phyloP scores from a whole-genome alignment of 2,329 filamentous ascomycete genomes.

The Mycosphaerelloides madeirae region DNA sequence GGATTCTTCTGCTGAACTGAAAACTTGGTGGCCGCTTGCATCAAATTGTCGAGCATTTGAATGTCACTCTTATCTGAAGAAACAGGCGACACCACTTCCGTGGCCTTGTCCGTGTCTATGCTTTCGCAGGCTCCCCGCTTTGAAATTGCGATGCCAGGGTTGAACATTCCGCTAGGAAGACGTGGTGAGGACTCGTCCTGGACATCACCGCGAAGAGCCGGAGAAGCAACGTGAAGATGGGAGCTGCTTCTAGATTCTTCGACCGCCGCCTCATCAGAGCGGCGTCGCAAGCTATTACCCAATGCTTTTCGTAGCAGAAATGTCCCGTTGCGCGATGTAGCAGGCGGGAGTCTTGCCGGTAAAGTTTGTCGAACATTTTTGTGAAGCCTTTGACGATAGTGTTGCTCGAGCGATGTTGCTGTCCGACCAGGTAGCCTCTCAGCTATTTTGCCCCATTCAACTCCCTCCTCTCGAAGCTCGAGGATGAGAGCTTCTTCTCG shows the following conservation, averaged over 20 bases:
- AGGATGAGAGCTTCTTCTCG: constrained; percentile 4
- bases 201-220: too few relatives aligned
- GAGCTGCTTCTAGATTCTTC: too few relatives aligned
- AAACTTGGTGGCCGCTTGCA: constrained; percentile 2
- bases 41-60: neutral
- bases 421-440: constrained; percentile 6
- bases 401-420: constrained; percentile 6
- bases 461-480: constrained; percentile 2
- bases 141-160: too few relatives aligned
- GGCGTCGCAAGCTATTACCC: constrained; percentile 9
- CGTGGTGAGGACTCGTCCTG: constrained; percentile 2
- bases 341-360: neutral
- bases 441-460: constrained; percentile 6
- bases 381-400: constrained; percentile 1
- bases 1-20: constrained; percentile 5
- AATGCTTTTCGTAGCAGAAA: constrained; percentile 14
- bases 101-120: too few relatives aligned
- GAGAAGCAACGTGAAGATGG: too few relatives aligned
- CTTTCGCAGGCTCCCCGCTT: too few relatives aligned
- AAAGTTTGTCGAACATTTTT: constrained; percentile 3
- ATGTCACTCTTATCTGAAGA: neutral
- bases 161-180: neutral
- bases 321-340: neutral
- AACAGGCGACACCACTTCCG: neutral
- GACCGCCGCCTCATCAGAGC: neutral